Base-by-base conservation (phyloP, 805 yeast genomes). In the Lipomyces chichibuensis region DNA sequence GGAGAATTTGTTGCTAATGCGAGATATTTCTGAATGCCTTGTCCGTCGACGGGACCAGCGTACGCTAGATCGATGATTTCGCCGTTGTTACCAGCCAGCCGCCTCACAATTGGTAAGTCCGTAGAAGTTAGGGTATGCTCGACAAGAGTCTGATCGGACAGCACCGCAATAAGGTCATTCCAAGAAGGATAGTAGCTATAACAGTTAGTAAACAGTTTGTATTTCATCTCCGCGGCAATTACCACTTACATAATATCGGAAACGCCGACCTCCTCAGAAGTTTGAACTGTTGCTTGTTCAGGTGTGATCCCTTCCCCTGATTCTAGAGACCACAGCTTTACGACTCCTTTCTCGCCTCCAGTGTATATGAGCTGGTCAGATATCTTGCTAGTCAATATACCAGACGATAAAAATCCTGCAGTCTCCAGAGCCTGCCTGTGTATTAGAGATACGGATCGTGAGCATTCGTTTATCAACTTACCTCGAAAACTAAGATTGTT, bases 1-100 rank as follows among this genome's bases (percentile, higher is more conserved):
- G 97, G 96, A 0, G 98, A 91, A 77, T 95, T 95, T 2, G 98
- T 94, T 1, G 98, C 98, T 71, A 95, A 77, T 3, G 96, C 98
- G 57, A 94, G 77, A 49, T 82, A 79, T 29, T 33, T 27, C 14
- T 65, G 59, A 14, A 39, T 46, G 13, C 69, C 69, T 14, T 77
- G 68, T 17, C 66, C 58, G 39, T 70, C 73, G 29, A 81, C 75
- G 7, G 91, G 91, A 0, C 95, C 95, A 39, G 88, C 88, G 74
- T 87, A 89, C 71, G 87, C 85, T 80, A 92, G 84, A 76, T 94
- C 98, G 2, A 97, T 97, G 73, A 95, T 88, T 32, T 95, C 94
- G 65, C 98, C 98, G 78, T 94, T 97, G 77, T 92, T 92, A 72
- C 98, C 98, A 0, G 97, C 95, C 72, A 92, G 82, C 54, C 86